A percentile compares a stretch with the other conserved stretches of the same genome.
Conservation (phyloP, 805 yeast species). For the Saccharomycopsis fodiens region DNA sequence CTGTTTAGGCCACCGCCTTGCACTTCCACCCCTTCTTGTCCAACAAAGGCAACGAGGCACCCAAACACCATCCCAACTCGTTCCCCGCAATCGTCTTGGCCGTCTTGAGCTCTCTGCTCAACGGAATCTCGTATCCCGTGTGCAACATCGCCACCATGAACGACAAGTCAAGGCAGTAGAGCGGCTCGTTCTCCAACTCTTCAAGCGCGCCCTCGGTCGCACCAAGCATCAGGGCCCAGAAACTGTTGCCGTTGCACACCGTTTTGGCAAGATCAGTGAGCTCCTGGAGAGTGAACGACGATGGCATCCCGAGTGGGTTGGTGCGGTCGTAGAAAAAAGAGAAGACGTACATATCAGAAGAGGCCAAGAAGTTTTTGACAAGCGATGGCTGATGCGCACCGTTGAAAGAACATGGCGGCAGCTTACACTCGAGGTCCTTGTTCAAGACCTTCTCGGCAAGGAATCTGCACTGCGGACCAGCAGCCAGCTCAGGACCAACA, state of each 20-base stretch:
- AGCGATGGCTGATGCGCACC: conserved; percentile 97
- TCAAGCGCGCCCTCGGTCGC: conserved; percentile 62
- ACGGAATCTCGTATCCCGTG: conserved; percentile 95
- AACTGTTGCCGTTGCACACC: conserved; percentile 77
- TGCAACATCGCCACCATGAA: conserved; percentile 87
- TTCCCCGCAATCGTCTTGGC: conserved; percentile 84
- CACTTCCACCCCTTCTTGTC: conserved; percentile 74
- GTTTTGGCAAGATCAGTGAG: conserved; percentile 70
- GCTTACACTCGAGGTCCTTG: conserved; percentile 70
- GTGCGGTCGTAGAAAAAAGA: conserved; percentile 95
- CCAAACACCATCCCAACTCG: conserved; percentile 98
- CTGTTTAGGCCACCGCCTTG: too few relatives aligned
- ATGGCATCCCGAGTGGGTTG: conserved; percentile 90
- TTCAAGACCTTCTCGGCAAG: conserved; percentile 76
- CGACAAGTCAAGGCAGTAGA: conserved; percentile 89
- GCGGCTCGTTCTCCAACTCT: conserved; percentile 69
- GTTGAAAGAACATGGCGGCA: conserved; percentile 87
- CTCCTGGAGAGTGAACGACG: conserved; percentile 78
- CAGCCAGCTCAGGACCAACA: conserved; percentile 54
- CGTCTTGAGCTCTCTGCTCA: conserved; percentile 80
- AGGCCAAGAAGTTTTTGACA: conserved; percentile 60
- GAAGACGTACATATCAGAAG: conserved; percentile 79
- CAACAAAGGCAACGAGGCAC: conserved; percentile 89
- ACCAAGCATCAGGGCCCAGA: conserved; percentile 61
- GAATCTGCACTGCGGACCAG: conserved; percentile 79